Evolutionary conservation across 805 yeast species (phyloP).

Genomic region (Brettanomyces bruxellensis): DNA sequence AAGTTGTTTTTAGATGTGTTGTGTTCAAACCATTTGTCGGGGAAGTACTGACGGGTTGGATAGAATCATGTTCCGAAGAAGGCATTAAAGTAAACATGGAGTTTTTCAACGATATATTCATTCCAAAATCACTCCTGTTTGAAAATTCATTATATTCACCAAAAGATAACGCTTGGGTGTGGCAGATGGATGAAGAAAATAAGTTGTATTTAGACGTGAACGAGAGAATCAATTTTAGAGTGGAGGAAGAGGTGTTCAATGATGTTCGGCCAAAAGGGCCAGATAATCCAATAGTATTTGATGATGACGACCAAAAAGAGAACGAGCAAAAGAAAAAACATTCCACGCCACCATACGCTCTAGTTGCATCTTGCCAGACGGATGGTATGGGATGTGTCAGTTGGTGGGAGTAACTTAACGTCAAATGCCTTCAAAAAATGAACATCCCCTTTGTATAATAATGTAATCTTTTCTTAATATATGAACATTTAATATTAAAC

Average conservation of each 20-base stretch:
- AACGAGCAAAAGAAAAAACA: slow-evolving; percentile 27
- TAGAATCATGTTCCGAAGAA: slow-evolving; percentile 75
- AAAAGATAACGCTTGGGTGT: slow-evolving; percentile 91
- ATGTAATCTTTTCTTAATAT: neutral
- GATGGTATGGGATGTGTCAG: slow-evolving; percentile 95
- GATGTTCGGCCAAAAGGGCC: slow-evolving; percentile 77
- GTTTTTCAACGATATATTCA: slow-evolving; percentile 85
- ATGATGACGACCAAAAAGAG: slow-evolving; percentile 16
- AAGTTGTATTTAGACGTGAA: slow-evolving; percentile 79
- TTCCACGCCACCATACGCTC: slow-evolving; percentile 70
- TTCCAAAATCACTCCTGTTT: slow-evolving; percentile 76
- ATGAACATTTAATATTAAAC: too few species aligned
- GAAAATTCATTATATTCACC: slow-evolving; percentile 38
- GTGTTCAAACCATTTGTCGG: slow-evolving; percentile 94
- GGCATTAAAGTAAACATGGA: slow-evolving; percentile 82
- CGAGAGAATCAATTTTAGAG: slow-evolving; percentile 84
- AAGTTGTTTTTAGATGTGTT: slow-evolving; percentile 62
- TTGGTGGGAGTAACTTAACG: slow-evolving; percentile 81
- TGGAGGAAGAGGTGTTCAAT: slow-evolving; percentile 81
- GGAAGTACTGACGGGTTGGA: slow-evolving; percentile 88
- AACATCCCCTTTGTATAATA: neutral
- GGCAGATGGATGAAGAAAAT: slow-evolving; percentile 68
- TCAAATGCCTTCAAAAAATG: neutral
- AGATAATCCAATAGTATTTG: slow-evolving; percentile 15
- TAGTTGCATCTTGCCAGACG: slow-evolving; percentile 84